Percentiles rank a stretch among this genome's conserved stretches.
Conservation (phyloP, 75 land plant species). For the Cupressus sempervirens region DNA sequence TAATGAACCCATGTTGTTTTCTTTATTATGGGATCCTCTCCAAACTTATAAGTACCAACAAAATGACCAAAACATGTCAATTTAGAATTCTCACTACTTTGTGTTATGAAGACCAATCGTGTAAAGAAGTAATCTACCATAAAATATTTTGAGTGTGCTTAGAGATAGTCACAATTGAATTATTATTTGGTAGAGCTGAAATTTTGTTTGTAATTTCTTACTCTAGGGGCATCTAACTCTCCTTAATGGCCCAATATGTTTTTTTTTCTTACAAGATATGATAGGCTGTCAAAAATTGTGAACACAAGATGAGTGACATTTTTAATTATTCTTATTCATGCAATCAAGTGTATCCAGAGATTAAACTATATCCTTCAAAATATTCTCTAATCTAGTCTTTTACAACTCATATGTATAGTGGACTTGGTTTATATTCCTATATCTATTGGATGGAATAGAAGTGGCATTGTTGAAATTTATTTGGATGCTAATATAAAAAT, state of each 20-base stretch:
- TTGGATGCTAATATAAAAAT: not conserved
- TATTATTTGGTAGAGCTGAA: constrained; percentile 6
- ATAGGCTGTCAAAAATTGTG: constrained; percentile 8
- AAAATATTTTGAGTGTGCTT: not conserved
- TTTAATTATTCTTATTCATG: not conserved
- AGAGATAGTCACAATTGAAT: not conserved
- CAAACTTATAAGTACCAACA: constrained; percentile 1
- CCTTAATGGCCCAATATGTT: constrained; percentile 10
- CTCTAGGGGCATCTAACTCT: not conserved
- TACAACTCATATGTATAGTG: not conserved
- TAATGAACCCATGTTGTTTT: not conserved
- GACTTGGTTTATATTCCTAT: not conserved
- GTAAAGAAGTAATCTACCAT: not conserved
- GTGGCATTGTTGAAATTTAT: not conserved
- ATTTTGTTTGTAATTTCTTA: constrained; percentile 7
- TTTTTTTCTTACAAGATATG: constrained; percentile 1
- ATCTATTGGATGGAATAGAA: not conserved
- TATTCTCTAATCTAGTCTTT: not conserved
- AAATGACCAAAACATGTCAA: not conserved
- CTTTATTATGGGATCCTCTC: not conserved
- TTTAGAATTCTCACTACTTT: not conserved
- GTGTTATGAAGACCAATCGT: constrained; percentile 1
- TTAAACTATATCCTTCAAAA: not conserved
- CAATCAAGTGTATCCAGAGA: not conserved
- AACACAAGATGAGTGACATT: constrained; percentile 1